These are phyloP conservation scores for Sphaerostilbella broomeana DNA, from an alignment of 2,329 filamentous ascomycete species.

Conservation along the genomic window DNA sequence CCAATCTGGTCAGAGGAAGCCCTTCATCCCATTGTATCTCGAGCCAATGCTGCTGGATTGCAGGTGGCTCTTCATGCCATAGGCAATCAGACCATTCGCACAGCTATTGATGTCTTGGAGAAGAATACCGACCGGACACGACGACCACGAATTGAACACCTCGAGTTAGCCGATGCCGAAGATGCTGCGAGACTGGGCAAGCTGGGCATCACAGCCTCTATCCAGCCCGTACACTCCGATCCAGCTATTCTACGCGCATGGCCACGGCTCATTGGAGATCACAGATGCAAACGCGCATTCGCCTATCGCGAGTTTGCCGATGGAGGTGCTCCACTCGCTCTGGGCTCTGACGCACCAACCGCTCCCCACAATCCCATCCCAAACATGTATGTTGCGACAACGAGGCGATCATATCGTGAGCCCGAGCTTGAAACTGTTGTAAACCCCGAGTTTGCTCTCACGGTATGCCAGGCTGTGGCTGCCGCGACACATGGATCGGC, in stretches of 20 bases:
- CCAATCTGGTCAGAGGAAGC: constrained; percentile 49
- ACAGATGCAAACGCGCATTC: constrained; percentile 52
- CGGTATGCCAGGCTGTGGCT: constrained; percentile 45
- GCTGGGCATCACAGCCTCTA: constrained; percentile 53
- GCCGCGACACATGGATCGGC: constrained; percentile 51
- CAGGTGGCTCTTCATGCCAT: constrained; percentile 62
- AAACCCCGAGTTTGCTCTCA: constrained; percentile 48
- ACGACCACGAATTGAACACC: constrained; percentile 58
- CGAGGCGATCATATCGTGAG: constrained; percentile 47
- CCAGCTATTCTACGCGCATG: constrained; percentile 57
- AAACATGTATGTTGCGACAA: constrained; percentile 55
- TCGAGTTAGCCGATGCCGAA: constrained; percentile 50
- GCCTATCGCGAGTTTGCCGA: constrained; percentile 56
- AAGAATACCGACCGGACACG: constrained; percentile 35
- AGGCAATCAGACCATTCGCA: constrained; percentile 51
- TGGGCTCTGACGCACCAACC: constrained; percentile 55
- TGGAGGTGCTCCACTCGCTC: constrained; percentile 46
- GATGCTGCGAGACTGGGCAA: constrained; percentile 51
- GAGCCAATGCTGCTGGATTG: constrained; percentile 46
- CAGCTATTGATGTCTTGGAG: constrained; percentile 51
- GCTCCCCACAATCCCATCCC: constrained; percentile 48
- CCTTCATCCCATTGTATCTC: constrained; percentile 46
- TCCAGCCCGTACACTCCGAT: constrained; percentile 53
- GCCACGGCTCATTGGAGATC: constrained; percentile 48
- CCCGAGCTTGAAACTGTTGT: constrained; percentile 35